A percentile compares a stretch with the other conserved stretches of the same genome.
phyloP scores from a whole-genome alignment of 2,329 filamentous ascomycete species.

The Teratosphaeriaceae sp. region DNA sequence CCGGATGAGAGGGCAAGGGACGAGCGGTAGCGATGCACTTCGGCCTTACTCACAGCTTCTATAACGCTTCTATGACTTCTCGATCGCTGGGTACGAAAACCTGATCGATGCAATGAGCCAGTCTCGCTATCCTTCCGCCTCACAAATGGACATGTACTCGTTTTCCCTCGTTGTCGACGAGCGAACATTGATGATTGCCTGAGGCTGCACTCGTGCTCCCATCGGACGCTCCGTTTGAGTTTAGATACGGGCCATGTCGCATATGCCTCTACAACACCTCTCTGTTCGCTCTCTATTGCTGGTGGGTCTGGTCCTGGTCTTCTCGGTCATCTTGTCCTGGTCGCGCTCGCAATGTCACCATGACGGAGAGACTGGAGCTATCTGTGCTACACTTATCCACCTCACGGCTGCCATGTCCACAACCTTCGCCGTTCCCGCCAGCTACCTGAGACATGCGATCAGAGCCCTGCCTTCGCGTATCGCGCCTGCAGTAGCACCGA shows the following conservation, averaged over 20 bases:
- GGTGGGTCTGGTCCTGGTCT: background rate
- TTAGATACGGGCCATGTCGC: background rate
- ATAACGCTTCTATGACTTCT: too few species aligned
- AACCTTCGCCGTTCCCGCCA: conserved; percentile 6
- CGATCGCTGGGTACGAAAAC: too few species aligned
- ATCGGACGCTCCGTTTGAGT: background rate
- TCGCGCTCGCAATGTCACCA: conserved; percentile 3
- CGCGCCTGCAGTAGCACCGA: background rate
- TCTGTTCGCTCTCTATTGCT: conserved; percentile 1
- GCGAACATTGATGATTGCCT: background rate
- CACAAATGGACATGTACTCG: too few species aligned
- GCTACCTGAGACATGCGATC: conserved; percentile 6
- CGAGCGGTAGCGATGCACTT: too few species aligned
- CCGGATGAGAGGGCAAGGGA: background rate
- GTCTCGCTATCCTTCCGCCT: too few species aligned
- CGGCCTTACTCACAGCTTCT: too few species aligned
- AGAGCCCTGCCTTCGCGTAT: conserved; percentile 1
- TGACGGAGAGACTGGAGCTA: background rate
- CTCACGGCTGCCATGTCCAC: conserved; percentile 21
- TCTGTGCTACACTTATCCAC: conserved; percentile 8
- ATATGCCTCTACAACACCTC: background rate
- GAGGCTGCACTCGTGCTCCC: background rate
- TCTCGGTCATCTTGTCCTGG: background rate
- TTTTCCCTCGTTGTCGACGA: too few species aligned
- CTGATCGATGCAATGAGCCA: too few species aligned